Evolutionary conservation across 805 yeast species (phyloP), one percentile per base, ranked within the genome.

Genomic region (Starmerella kuoi): DNA sequence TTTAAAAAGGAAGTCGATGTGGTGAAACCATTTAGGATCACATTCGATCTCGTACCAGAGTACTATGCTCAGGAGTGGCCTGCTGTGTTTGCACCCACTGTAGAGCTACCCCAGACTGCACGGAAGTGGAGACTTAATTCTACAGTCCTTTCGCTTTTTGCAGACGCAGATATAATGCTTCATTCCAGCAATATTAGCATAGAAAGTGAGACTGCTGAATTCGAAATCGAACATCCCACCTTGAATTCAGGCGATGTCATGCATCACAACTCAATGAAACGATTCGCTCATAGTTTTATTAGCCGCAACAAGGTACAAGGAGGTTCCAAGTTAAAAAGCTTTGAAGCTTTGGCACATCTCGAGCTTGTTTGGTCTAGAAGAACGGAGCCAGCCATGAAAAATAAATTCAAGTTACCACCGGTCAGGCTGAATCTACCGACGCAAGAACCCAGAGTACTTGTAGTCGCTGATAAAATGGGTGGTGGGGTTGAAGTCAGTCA

Each of bases 81-180:
- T n/a, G 59, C 53, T 31, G 43, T 59, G 31, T 65, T 65, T 46
- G 54, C 60, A 11, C 57, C 63, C 6, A 41, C 47, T 9, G 45
- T 43, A 14, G 48, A 31, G 35, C 40, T 55, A 20, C 66, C 64
- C 2, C 50, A 46, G 15, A 55, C 62, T 27, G 40, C 50, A 21
- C 55, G 62, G 33, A 48, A 58, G 11, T 64, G 68, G 68, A 49
- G 54, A 25, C 50, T 64, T 14, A 31, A 50, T 2, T 57, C 63
- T 5, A 48, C 57, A 8, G 41, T 59, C 36, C 52, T 56, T 45
- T 58, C 42, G 39, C 45, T 46, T 47, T 48, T 48, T 28, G 24
- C 41, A 12, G 49, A 52, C 14, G 48, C 48, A 4, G 31, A 38
- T 2, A 9, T 42, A 8, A 14, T 45, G 6, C 26, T 50, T n/a